phyloP scores from a whole-genome alignment of 2,329 filamentous ascomycete genomes.

The Fusarium bulbicola region DNA sequence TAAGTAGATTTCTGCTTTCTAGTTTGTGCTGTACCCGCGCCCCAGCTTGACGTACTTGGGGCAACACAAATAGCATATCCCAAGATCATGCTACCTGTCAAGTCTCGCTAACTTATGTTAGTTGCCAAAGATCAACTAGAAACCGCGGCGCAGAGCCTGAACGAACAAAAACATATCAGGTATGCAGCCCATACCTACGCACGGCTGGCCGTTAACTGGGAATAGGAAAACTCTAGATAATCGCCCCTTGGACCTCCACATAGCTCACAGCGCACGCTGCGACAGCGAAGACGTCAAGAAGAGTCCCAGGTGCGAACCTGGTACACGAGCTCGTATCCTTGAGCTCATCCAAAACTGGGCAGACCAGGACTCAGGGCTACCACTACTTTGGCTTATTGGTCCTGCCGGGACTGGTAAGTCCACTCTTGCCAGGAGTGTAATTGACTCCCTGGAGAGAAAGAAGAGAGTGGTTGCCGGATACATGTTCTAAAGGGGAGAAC shows the following conservation, averaged over 20 bases:
- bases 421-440: neutral
- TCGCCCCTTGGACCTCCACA: neutral
- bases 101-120: accelerated
- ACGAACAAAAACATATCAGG: neutral
- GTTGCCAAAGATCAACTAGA: neutral
- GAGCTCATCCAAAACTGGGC: neutral
- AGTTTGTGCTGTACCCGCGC: too few relatives aligned
- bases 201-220: neutral
- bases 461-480: neutral
- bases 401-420: neutral
- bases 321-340: neutral
- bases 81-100: neutral
- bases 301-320: neutral
- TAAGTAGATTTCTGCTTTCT: neutral
- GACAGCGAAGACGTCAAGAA: neutral
- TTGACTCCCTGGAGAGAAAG: neutral
- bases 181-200: accelerated
- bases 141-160: neutral
- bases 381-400: neutral
- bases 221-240: neutral
- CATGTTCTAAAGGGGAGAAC: neutral
- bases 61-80: too few relatives aligned
- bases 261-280: neutral
- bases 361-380: neutral
- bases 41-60: too few relatives aligned